Conservation (phyloP, 257 asterid genomes). For the Nicotiana tomentosiformis region DNA sequence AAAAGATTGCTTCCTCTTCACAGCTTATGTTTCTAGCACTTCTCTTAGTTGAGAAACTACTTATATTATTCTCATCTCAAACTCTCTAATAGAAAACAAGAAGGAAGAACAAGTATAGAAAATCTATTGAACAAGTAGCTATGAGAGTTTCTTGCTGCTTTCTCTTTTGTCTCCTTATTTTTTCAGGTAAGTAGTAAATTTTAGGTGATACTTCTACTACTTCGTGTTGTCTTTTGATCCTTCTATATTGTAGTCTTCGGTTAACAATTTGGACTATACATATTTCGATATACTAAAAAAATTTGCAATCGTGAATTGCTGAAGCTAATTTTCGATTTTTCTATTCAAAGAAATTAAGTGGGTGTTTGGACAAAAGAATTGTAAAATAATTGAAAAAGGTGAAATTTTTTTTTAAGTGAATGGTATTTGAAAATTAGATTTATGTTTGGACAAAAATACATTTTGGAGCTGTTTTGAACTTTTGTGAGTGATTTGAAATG, state of each 20-base stretch:
- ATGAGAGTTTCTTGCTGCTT: constrained; percentile 27
- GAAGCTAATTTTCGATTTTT: not conserved
- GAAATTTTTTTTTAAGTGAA: too few species aligned
- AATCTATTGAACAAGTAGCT: not conserved
- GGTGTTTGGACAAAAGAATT: too few species aligned
- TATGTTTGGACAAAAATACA: too few species aligned
- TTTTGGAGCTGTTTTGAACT: too few species aligned
- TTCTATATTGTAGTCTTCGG: not conserved
- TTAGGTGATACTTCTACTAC: not conserved
- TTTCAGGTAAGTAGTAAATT: constrained; percentile 46
- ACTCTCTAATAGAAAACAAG: not conserved
- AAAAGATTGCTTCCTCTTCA: constrained; percentile 34
- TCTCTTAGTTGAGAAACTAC: constrained; percentile 12
- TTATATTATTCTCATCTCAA: not conserved
- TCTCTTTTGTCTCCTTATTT: constrained; percentile 34
- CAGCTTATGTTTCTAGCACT: constrained; percentile 18
- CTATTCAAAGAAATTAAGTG: not conserved
- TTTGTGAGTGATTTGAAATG: too few species aligned
- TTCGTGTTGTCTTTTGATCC: not conserved
- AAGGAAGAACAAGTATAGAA: not conserved
- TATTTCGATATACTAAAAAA: not conserved
- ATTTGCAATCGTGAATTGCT: not conserved
- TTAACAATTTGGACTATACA: not conserved
- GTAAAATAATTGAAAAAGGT: too few species aligned
- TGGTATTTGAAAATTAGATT: too few species aligned